Evolutionary conservation across 2,329 filamentous ascomycete genomes (phyloP).

Genomic region (Epichloe scottii): DNA sequence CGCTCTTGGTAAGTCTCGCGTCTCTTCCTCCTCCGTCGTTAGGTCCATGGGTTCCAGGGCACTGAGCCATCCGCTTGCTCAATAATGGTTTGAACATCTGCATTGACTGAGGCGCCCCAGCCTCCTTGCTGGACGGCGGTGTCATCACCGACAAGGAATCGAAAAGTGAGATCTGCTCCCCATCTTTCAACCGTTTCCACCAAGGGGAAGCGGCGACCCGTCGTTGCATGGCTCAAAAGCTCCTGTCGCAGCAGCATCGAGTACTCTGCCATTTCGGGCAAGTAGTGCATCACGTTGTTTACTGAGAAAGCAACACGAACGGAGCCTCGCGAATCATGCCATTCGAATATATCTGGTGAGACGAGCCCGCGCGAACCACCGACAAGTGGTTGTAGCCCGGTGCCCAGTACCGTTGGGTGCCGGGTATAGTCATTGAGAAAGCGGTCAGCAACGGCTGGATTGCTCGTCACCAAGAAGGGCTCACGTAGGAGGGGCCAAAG

Average conservation of each 20-base stretch:
- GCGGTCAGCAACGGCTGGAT: neutral
- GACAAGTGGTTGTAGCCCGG: neutral
- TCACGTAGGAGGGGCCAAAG: neutral
- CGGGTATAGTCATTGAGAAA: constrained; percentile 1
- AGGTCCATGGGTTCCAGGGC: neutral
- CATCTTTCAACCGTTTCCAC: neutral
- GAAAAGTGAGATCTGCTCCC: constrained; percentile 1
- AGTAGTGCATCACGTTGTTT: constrained; percentile 1
- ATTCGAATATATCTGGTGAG: neutral
- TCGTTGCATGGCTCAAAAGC: neutral
- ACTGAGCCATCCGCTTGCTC: neutral
- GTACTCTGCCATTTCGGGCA: constrained; percentile 1
- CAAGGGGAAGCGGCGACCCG: neutral
- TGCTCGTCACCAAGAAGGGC: neutral
- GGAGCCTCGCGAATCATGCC: constrained; percentile 1
- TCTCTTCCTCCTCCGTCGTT: neutral
- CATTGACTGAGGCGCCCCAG: neutral
- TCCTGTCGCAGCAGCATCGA: neutral
- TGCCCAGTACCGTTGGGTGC: neutral
- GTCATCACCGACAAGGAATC: neutral
- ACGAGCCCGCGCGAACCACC: constrained; percentile 1
- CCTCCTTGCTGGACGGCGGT: constrained; percentile 1
- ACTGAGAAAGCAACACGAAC: neutral
- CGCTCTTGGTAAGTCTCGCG: neutral
- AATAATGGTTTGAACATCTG: constrained; percentile 1